Base-by-base conservation (phyloP, 805 yeast genomes). In the Wickerhamiella australiensis region DNA sequence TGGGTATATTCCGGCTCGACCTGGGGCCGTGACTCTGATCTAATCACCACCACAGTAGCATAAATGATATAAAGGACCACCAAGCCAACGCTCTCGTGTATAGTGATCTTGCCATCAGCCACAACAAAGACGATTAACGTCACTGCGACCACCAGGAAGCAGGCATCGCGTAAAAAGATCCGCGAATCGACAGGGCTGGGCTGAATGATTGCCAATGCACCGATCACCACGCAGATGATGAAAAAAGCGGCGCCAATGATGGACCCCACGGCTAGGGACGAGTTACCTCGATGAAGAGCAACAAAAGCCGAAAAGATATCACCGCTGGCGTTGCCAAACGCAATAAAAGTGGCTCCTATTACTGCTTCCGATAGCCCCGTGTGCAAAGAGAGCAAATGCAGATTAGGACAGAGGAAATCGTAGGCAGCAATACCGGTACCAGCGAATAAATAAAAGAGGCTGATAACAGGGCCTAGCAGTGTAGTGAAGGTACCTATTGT, bases 311-410 rank as follows among this genome's bases (percentile, higher is more conserved):
- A 76, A 33, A 87, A 74, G 2, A 90, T 78, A 63, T 90, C 98
- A 0, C 96, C 95, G 0, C 94, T 74, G 2, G 95, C 94, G 65
- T 90, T 90, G 0, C 96, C 97, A 53, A 90, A 72, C 0, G 97
- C 95, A 47, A 92, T 68, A 20, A 90, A 67, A 0, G 96, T 88
- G 55, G 90, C 73, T 0, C 97, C 97, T 11, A 92, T 79, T 17
- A 88, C 66, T 51, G 83, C 78, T 52, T 85, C 92, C 15, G 88
- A 77, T 46, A 90, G 65, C 7, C 77, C 73, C 8, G 86, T 64
- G 13, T 73, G 61, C 12, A 69, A 68, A 0, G 96, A 79, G 13
- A 88, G 71, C 17, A 77, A 70, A 42, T 79, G 74, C 25, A 88
- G 64, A 54, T 85, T 86, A 1, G 95, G 94, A 38, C 94, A 81